These are phyloP conservation scores for Aspergillus incahuasiensis DNA, from an alignment of 495 filamentous ascomycete species.

Conservation along the genomic window DNA sequence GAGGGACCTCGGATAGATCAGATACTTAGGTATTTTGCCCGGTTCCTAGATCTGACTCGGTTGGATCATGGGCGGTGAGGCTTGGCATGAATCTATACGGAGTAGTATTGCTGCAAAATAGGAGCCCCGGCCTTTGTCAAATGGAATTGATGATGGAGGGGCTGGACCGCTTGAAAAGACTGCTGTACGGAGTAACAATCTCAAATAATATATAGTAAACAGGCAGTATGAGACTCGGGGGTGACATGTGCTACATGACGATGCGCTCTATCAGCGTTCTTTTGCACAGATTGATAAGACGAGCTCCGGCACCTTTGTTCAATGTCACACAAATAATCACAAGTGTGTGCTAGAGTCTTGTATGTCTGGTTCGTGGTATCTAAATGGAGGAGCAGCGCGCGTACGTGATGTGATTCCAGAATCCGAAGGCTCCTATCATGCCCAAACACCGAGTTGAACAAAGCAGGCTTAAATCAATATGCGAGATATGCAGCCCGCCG, in stretches of 20 bases:
- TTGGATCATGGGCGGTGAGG: conserved; percentile 6
- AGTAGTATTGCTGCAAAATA: neutral
- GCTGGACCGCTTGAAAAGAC: neutral
- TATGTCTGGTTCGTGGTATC: neutral
- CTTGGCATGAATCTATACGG: neutral
- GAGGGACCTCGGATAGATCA: neutral
- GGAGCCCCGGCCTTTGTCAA: too few relatives aligned
- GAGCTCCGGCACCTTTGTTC: neutral
- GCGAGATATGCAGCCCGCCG: neutral
- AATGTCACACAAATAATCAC: neutral
- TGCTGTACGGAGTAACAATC: too few relatives aligned
- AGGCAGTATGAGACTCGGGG: neutral
- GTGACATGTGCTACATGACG: neutral
- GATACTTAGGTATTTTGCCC: too few relatives aligned
- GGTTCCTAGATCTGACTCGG: neutral
- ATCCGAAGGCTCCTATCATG: neutral
- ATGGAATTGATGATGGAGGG: neutral
- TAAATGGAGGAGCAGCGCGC: neutral
- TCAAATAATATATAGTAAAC: too few relatives aligned
- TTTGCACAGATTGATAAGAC: conserved; percentile 1
- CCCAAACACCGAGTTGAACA: conserved; percentile 4
- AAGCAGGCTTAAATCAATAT: neutral
- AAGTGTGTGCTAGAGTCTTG: neutral
- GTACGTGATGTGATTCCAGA: neutral
- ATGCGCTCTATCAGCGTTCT: neutral